Conservation (phyloP, 106 monocot genomes). For the Xerophyta viscosa region DNA sequence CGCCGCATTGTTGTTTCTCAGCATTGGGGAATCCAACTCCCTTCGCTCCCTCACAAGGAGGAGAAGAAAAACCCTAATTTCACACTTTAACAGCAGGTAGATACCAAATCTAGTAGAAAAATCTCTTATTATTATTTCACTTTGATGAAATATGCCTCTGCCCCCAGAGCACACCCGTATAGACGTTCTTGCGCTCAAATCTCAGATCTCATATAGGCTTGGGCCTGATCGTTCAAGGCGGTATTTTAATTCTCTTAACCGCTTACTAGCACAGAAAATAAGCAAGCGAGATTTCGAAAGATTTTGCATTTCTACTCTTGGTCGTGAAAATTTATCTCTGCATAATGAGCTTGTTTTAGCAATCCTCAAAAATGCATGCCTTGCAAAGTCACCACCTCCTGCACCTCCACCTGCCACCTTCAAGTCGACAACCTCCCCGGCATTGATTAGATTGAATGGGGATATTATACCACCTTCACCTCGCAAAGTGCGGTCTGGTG, state of each 20-base stretch:
- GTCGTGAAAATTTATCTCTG: constrained; percentile 28
- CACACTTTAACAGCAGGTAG: not conserved
- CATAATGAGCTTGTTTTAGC: constrained; percentile 40
- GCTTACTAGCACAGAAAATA: constrained; percentile 28
- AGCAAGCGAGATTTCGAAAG: constrained; percentile 38
- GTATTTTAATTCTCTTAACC: constrained; percentile 32
- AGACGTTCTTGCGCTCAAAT: constrained; percentile 35
- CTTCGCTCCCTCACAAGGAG: not conserved
- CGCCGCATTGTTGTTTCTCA: constrained; percentile 16
- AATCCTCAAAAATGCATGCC: constrained; percentile 37
- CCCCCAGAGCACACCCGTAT: constrained; percentile 18
- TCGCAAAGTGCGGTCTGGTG: constrained; percentile 30
- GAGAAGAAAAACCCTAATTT: constrained; percentile 6
- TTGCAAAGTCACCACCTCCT: constrained; percentile 19
- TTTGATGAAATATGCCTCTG: constrained; percentile 16
- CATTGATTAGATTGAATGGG: constrained; percentile 26
- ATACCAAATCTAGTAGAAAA: too few relatives aligned
- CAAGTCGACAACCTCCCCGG: not conserved
- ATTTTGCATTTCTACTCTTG: constrained; percentile 29
- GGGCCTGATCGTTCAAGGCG: constrained; percentile 20
- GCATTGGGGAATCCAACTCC: not conserved
- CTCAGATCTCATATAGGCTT: constrained; percentile 21
- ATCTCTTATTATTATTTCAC: constrained; percentile 12
- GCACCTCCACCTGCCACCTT: not conserved
- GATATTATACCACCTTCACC: constrained; percentile 29